Conservation (phyloP, 306 rosid genomes). For the Rubus idaeus region DNA sequence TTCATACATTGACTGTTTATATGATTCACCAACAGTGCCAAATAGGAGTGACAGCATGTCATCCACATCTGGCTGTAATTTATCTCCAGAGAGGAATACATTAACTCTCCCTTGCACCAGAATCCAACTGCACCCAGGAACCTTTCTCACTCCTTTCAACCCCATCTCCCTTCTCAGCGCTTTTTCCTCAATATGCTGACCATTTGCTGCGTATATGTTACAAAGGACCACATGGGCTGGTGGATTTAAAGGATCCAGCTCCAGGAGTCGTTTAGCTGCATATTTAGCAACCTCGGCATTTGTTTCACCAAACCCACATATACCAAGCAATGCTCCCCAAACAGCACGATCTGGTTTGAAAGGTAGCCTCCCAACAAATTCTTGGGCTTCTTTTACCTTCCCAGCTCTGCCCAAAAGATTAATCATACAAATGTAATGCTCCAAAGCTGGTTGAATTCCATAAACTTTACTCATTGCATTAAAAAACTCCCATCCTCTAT, state of each 20-base stretch:
- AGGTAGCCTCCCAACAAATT: conserved; percentile 58
- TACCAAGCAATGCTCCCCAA: conserved; percentile 77
- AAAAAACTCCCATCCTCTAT: conserved; percentile 52
- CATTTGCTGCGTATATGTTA: conserved; percentile 62
- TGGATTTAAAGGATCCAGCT: conserved; percentile 66
- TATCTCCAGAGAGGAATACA: conserved; percentile 54
- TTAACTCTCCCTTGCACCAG: conserved; percentile 45
- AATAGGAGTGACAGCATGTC: conserved; percentile 30
- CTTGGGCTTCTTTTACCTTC: conserved; percentile 59
- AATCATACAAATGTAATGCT: conserved; percentile 66
- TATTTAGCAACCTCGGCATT: conserved; percentile 45
- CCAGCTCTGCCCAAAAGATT: conserved; percentile 79
- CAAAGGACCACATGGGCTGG: conserved; percentile 65
- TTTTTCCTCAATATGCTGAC: conserved; percentile 43
- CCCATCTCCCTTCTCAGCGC: conserved; percentile 68
- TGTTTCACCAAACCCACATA: conserved; percentile 47
- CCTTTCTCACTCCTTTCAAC: conserved; percentile 62
- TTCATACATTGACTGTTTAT: conserved; percentile 4
- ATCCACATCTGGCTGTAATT: conserved; percentile 30
- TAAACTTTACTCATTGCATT: conserved; percentile 44
- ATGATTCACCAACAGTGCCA: conserved; percentile 14
- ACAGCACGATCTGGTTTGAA: conserved; percentile 51
- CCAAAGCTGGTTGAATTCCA: conserved; percentile 55
- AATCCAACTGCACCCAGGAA: conserved; percentile 83
- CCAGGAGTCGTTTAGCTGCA: conserved; percentile 55